Evolutionary conservation across 331 rosid species (phyloP), one percentile per base, ranked within the genome.

Genomic region (Quercus lobata): DNA sequence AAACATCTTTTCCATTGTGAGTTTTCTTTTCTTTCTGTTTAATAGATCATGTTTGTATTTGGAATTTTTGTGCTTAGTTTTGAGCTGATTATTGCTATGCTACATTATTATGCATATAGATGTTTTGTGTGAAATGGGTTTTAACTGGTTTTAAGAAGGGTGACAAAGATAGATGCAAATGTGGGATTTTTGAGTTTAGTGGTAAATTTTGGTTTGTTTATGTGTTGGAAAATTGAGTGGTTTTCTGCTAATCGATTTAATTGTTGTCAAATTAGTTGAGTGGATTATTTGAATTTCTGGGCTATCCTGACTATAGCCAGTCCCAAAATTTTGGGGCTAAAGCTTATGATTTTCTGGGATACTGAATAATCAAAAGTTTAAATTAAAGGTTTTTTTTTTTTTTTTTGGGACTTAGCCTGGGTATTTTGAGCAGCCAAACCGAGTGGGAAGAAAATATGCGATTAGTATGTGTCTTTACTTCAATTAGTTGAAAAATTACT

Each of bases 1-100:
- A 93, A 91, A 82, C 99, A 96, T 84, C 97, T 96, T 76, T 96
- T 96, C 84, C 97, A 96, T 41, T 96, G 99, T 93, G 81, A 85
- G 72, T 82, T 82, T 80, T 25, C 63, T 54, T 24, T 17, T 58
- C 25, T 37, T 2, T 12, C 16, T 72, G 53, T 30, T 15, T 37
- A 21, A 24, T 41, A 41, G 12, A 41, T 41, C 78, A n/a, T 79
- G n/a, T 54, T 61, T 49, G 32, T 56, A 18, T 57, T 32, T 34
- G 14, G 37, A 6, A 41, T 41, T 41, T 68, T 78, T 73, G 41
- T 32, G 32, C 8, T 18, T 5, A 9, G n/a, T 15, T 49, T 79
- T 24, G 54, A 61, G 57, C 56, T 71, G 44, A 32, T 65, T 25
- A 22, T 65, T 25, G 17, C 30, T 24, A 35, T 80, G 78, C 61